Base-by-base conservation (phyloP, 1,284 basidiomycete genomes). In the Apiotrichum montevideense region DNA sequence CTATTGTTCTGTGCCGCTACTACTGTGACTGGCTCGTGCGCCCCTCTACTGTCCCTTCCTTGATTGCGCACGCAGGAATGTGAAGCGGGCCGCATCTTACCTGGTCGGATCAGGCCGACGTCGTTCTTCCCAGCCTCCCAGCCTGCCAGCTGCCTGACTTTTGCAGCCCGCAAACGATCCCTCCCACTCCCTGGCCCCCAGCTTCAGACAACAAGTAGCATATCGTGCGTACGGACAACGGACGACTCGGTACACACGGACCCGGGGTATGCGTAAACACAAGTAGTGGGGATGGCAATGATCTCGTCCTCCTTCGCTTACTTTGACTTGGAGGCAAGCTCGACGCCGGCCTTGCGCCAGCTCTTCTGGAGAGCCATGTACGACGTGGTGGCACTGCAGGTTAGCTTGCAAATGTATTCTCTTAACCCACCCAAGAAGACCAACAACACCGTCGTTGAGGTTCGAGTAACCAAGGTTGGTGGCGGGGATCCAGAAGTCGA, bases 401-500 rank as follows among this genome's bases (percentile, higher is more conserved):
- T 29, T 9, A 15, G 21, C 9, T 35, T 35, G 39, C 14, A 5
- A 8, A 11, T 29, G 42, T 43, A n/a, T 6, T 6, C 10, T 10
- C 15, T 9, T 10, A 78, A 39, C 37, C 8, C 13, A 39, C 37
- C 37, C 83, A 66, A 89, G 82, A 56, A 87, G 79, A 58, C 93
- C 93, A 39, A 94, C 77, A 15, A 85, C 71, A 46, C 95, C 95
- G 61, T 98, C 95, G 72, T 88, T 93, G 64, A 96, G 71, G 66
- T 84, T 83, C 63, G 87, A 82, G 59, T 90, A 79, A 47, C 87
- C 90, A 46, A 93, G 81, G 61, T 83, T 87, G 46, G 87, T 87
- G 10, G 92, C 88, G 10, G 95, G 96, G 70, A 94, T 85, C 85
- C 89, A 90, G 63, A 93, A 59, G 63, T 78, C 77, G 56, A 71